Percentiles rank a stretch among this genome's conserved stretches.
These are phyloP conservation scores for Aureobasidium sp. DNA, from an alignment of 2,329 filamentous ascomycete genomes.

Conservation along the genomic window DNA sequence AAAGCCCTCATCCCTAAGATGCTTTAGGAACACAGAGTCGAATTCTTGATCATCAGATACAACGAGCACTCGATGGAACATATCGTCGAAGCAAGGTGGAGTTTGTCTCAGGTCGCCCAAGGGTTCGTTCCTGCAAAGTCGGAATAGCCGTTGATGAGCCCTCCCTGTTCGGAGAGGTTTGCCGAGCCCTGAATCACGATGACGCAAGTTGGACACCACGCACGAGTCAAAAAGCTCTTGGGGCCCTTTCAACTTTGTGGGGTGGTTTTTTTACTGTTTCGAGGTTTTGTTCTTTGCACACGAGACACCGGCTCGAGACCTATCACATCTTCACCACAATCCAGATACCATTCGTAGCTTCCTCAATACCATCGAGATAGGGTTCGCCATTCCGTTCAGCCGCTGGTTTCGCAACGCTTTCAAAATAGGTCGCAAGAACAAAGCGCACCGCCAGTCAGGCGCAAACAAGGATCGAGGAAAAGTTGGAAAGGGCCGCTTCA, in stretches of 20 bases:
- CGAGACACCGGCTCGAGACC: no score
- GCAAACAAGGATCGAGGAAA: constrained; percentile 25
- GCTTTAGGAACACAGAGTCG: constrained; percentile 32
- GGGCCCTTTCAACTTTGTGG: not conserved
- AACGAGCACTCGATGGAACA: constrained; percentile 31
- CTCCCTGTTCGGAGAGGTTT: not conserved
- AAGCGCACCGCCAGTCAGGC: constrained; percentile 35
- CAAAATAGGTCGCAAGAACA: constrained; percentile 46
- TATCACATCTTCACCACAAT: not conserved
- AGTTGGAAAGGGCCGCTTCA: constrained; percentile 31
- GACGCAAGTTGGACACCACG: not conserved
- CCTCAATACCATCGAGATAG: not conserved
- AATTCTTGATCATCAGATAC: constrained; percentile 33
- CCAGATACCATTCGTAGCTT: not conserved
- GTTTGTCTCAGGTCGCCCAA: not conserved
- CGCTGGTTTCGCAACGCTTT: constrained; percentile 24
- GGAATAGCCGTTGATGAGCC: not conserved
- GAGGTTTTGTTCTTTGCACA: not conserved
- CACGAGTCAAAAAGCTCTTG: not conserved
- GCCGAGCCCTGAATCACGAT: constrained; percentile 1
- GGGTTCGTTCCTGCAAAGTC: not conserved
- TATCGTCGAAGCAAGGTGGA: constrained; percentile 20
- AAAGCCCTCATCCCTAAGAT: constrained; percentile 39
- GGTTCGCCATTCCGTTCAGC: constrained; percentile 2
- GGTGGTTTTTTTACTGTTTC: not conserved